A percentile compares a stretch with the other conserved stretches of the same genome.
Conservation (phyloP, 202 grass and related monocot species). For the Saccharum hybrid region DNA sequence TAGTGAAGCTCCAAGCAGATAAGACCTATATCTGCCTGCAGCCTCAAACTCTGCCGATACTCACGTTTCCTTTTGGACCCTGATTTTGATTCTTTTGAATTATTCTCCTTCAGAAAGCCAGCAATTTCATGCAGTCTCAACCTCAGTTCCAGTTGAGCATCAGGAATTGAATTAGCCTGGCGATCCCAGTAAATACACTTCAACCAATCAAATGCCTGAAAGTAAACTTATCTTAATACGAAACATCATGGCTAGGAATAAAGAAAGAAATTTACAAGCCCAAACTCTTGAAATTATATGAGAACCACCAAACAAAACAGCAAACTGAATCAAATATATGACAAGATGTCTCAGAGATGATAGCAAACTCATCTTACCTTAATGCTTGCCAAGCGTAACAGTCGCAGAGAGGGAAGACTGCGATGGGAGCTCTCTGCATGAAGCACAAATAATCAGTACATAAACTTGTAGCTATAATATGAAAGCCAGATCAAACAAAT, state of each 20-base stretch:
- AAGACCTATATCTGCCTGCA: slow-evolving; percentile 3
- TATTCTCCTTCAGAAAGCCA: slow-evolving; percentile 56
- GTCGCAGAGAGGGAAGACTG: slow-evolving; percentile 71
- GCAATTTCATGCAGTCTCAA: slow-evolving; percentile 60
- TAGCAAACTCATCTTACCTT: slow-evolving; percentile 58
- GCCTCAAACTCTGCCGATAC: slow-evolving; percentile 36
- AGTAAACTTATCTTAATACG: slow-evolving; percentile 47
- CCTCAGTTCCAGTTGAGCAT: slow-evolving; percentile 66
- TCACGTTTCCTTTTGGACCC: slow-evolving; percentile 75
- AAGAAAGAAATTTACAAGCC: slow-evolving; percentile 24
- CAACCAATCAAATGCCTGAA: slow-evolving; percentile 94
- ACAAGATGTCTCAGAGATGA: neutral
- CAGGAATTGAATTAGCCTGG: slow-evolving; percentile 74
- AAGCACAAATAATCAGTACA: slow-evolving; percentile 31
- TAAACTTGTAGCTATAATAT: slow-evolving; percentile 5
- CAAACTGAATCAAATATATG: slow-evolving; percentile 23
- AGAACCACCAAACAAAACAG: slow-evolving; percentile 25
- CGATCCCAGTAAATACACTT: slow-evolving; percentile 85
- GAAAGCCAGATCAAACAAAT: slow-evolving; percentile 18
- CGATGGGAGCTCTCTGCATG: slow-evolving; percentile 86
- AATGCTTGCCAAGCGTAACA: slow-evolving; percentile 70
- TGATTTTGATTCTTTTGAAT: slow-evolving; percentile 49
- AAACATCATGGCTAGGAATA: slow-evolving; percentile 22
- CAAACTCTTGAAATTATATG: neutral
- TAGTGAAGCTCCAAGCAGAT: no score